Evolutionary conservation across 1,284 basidiomycete species (phyloP), one percentile per base, ranked within the genome.

Genomic region (Moesziomyces parantarcticus): DNA sequence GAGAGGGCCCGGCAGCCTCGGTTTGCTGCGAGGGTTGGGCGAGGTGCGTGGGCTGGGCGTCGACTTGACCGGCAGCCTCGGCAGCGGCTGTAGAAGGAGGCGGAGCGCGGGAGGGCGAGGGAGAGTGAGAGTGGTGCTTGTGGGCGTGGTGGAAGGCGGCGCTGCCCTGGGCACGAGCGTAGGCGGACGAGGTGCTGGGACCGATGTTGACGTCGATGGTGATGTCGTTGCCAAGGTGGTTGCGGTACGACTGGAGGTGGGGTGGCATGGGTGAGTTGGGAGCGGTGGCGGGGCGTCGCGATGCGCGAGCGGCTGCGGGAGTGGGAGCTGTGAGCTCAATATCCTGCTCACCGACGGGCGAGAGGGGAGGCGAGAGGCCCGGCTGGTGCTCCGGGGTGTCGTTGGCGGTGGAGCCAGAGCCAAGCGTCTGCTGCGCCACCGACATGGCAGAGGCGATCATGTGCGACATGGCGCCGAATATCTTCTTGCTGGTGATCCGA

Each of bases 281-380:
- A n/a, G 58, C 62, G 8, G 56, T 61, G 21, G 49, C 21, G 11
- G 49, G 53, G 6, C 48, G 65, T 14, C 44, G 57, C 6, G 49
- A 29, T 5, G 56, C 34, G 43, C 53, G 48, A 46, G 53, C 55
- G 25, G 69, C 63, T 4, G 69, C 69, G 13, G 47, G 61, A 13
- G 59, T 51, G 18, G 72, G 72, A 26, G 72, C 72, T 16, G 59
- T 71, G 26, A 75, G 69, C 57, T 75, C 73, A 22, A 75, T 75
- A 41, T 75, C 69, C 29, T 67, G 64, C 7, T 75, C 49, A 20
- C 56, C 65, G 6, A 58, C 48, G 41, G 74, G 62, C 16, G 64
- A 69, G 41, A 77, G 65, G 21, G 77, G 77, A 21, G 75, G 77
- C 50, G 77, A 79, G n/a, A 64, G 61, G 39, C 75, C 77, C 3